phyloP scores from a whole-genome alignment of 2,329 filamentous ascomycete genomes.

The Clonostachys rhizophaga region DNA sequence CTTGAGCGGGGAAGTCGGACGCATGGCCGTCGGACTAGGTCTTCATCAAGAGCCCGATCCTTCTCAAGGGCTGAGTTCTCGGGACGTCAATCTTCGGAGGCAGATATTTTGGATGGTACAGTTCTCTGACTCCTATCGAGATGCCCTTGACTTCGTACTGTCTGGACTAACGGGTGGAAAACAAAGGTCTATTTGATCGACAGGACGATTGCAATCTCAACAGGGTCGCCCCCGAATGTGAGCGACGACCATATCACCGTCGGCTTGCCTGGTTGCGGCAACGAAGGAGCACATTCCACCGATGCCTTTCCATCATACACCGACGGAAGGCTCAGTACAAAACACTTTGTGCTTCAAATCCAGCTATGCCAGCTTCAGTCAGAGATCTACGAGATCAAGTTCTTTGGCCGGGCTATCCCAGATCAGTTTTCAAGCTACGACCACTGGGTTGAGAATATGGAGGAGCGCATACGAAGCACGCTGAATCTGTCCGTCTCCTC shows the following conservation, averaged over 20 bases:
- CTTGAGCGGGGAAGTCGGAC: slow-evolving; percentile 11
- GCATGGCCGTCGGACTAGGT: slow-evolving; percentile 12
- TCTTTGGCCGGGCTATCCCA: slow-evolving; percentile 4
- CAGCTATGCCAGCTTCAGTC: slow-evolving; percentile 2
- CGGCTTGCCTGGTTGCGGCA: not conserved
- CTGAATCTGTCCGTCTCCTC: not conserved
- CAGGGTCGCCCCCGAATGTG: slow-evolving; percentile 3
- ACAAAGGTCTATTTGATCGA: slow-evolving; percentile 5
- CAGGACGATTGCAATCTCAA: slow-evolving; percentile 5
- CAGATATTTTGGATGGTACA: slow-evolving; percentile 8
- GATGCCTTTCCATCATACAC: not conserved
- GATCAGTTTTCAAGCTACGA: not conserved
- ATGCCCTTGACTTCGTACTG: too few relatives aligned
- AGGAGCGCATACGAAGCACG: not conserved
- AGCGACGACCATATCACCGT: slow-evolving; percentile 5
- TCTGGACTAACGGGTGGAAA: too few relatives aligned
- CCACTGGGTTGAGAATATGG: slow-evolving; percentile 2
- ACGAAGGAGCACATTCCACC: not conserved
- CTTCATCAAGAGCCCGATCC: slow-evolving; percentile 9
- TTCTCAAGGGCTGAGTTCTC: not conserved
- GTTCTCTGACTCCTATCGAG: not conserved
- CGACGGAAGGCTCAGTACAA: not conserved
- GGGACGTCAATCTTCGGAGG: slow-evolving; percentile 3
- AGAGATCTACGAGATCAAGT: slow-evolving; percentile 3
- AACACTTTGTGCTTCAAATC: slow-evolving; percentile 2